A percentile compares a stretch with the other conserved stretches of the same genome.
phyloP scores from a whole-genome alignment of 345 rosid genomes.

The Gossypium ekmanianum region DNA sequence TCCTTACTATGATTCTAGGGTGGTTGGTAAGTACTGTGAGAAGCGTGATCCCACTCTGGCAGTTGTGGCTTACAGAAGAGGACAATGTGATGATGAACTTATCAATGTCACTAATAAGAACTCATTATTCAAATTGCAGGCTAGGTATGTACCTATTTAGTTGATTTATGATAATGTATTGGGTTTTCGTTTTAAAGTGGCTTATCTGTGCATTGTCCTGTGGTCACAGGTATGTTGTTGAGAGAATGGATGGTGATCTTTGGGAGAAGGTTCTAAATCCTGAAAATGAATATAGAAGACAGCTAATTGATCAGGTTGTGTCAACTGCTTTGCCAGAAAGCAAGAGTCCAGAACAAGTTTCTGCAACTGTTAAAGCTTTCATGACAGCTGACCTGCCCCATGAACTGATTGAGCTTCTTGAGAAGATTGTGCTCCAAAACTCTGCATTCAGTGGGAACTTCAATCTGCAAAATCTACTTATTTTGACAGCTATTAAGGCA shows the following conservation, averaged over 20 bases:
- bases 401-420: slow-evolving; percentile 82
- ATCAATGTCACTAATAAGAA: slow-evolving; percentile 94
- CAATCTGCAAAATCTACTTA: slow-evolving; percentile 94
- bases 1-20: slow-evolving; percentile 95
- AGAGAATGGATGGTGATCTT: slow-evolving; percentile 96
- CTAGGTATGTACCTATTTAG: slow-evolving; percentile 56
- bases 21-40: slow-evolving; percentile 99
- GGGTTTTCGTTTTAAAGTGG: slow-evolving; percentile 16
- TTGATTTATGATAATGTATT: slow-evolving; percentile 7
- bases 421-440: slow-evolving; percentile 95
- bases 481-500: slow-evolving; percentile 92
- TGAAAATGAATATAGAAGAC: slow-evolving; percentile 81
- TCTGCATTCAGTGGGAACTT: slow-evolving; percentile 98
- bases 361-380: slow-evolving; percentile 81
- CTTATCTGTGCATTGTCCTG: slow-evolving; percentile 23
- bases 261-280: slow-evolving; percentile 97
- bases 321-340: slow-evolving; percentile 93
- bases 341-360: slow-evolving; percentile 92
- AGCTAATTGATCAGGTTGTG: slow-evolving; percentile 95
- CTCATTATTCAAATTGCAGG: slow-evolving; percentile 94
- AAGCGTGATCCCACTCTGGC: slow-evolving; percentile 99
- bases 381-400: slow-evolving; percentile 81
- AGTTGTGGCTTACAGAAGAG: slow-evolving; percentile 95
- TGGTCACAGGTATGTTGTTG: slow-evolving; percentile 83
- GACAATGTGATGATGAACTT: slow-evolving; percentile 97